A percentile compares a stretch with the other conserved stretches of the same genome.
phyloP scores from a whole-genome alignment of 805 yeast genomes.

The Starmerella vitae region DNA sequence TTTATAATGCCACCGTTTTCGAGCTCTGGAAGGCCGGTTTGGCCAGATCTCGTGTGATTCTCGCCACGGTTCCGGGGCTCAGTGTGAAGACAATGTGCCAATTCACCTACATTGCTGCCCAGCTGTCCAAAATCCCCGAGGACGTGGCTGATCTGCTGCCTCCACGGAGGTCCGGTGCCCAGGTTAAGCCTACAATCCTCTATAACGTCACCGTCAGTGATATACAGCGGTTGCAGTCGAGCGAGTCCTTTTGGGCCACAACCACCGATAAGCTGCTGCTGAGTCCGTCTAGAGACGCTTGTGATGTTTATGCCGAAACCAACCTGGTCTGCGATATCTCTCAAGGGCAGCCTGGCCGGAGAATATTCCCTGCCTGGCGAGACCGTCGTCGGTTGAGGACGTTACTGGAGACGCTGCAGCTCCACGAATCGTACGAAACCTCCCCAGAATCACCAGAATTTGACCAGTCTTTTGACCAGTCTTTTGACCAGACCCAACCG shows the following conservation, averaged over 20 bases:
- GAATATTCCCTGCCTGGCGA: slow-evolving; percentile 19
- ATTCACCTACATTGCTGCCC: slow-evolving; percentile 44
- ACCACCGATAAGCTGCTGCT: slow-evolving; percentile 56
- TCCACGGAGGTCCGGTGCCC: slow-evolving; percentile 16
- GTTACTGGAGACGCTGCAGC: slow-evolving; percentile 10
- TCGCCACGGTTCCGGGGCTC: slow-evolving; percentile 22
- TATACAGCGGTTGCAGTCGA: slow-evolving; percentile 28
- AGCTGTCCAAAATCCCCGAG: slow-evolving; percentile 51
- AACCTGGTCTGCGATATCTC: slow-evolving; percentile 4
- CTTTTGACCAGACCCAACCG: too few species aligned
- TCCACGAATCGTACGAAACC: not conserved
- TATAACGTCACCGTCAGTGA: slow-evolving; percentile 54
- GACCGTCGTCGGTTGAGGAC: slow-evolving; percentile 21
- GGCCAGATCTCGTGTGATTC: slow-evolving; percentile 41
- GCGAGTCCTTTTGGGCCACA: slow-evolving; percentile 39
- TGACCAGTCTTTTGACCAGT: not conserved
- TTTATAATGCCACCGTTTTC: slow-evolving; percentile 53
- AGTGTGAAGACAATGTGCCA: slow-evolving; percentile 24
- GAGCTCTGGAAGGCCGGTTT: slow-evolving; percentile 51
- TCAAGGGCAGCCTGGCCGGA: slow-evolving; percentile 2
- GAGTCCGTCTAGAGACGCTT: slow-evolving; percentile 19
- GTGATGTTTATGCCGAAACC: slow-evolving; percentile 14
- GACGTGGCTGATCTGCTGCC: slow-evolving; percentile 33
- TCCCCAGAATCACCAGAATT: slow-evolving; percentile 10
- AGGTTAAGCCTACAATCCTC: slow-evolving; percentile 22